These are phyloP conservation scores for Soucietia sequanensis DNA, from an alignment of 805 yeast genomes.

Conservation along the genomic window DNA sequence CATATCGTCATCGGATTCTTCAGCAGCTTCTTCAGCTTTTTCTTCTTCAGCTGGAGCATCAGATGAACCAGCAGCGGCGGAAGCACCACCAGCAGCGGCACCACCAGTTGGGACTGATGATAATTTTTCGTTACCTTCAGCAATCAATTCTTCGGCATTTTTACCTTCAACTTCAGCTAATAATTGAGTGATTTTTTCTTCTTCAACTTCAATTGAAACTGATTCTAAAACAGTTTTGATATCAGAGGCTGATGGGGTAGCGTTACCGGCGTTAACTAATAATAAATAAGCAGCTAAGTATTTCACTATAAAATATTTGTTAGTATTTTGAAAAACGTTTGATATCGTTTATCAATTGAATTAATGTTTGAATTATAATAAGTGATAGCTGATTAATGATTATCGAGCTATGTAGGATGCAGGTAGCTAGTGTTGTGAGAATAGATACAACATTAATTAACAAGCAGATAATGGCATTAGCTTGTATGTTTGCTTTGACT, in stretches of 20 bases:
- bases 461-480: too few relatives aligned
- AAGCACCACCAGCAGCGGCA: conserved; percentile 27
- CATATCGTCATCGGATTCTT: conserved; percentile 75
- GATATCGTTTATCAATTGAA: too few relatives aligned
- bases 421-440: too few relatives aligned
- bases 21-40: conserved; percentile 62
- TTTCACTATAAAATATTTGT: conserved; percentile 33
- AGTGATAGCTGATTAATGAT: too few relatives aligned
- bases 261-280: conserved; percentile 47
- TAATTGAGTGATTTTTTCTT: conserved; percentile 32
- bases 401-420: too few relatives aligned
- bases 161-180: conserved; percentile 36
- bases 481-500: too few relatives aligned
- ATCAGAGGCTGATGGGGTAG: conserved; percentile 44
- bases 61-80: conserved; percentile 23
- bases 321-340: too few relatives aligned
- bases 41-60: conserved; percentile 25
- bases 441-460: too few relatives aligned
- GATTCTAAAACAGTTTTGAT: conserved; percentile 40
- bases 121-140: conserved; percentile 37
- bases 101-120: conserved; percentile 34
- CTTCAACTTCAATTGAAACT: conserved; percentile 37
- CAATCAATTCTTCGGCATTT: conserved; percentile 34
- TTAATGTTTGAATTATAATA: too few relatives aligned
- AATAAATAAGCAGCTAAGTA: conserved; percentile 49